phyloP scores from a whole-genome alignment of 1,139 yeast genomes.

The Lodderomyces theae region DNA sequence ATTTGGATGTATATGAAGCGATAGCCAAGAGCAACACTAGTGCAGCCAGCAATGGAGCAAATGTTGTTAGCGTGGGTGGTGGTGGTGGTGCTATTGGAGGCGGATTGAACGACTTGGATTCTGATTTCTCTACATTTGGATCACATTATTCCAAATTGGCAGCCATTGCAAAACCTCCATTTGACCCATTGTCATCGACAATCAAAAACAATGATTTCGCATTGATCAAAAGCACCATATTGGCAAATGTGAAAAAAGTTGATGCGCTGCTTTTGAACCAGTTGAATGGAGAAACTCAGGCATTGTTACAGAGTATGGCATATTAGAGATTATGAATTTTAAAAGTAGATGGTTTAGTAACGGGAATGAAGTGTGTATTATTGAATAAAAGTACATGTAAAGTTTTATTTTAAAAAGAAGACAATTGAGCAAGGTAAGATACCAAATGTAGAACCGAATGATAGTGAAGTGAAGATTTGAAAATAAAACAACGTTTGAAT shows the following conservation, averaged over 20 bases:
- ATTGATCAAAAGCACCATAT: conserved; percentile 28
- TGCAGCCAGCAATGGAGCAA: neutral
- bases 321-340: conserved; percentile 7
- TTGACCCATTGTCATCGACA: conserved; percentile 62
- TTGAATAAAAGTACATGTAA: neutral
- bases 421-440: no score
- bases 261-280: conserved; percentile 32
- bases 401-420: no score
- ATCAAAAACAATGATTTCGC: conserved; percentile 35
- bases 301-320: conserved; percentile 17
- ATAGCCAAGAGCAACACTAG: conserved; percentile 18
- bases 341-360: neutral
- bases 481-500: no score
- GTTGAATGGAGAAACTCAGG: conserved; percentile 25
- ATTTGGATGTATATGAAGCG: conserved; percentile 41
- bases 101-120: conserved; percentile 48
- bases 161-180: conserved; percentile 55
- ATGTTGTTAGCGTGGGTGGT: conserved; percentile 8
- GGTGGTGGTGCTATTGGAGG: conserved; percentile 17
- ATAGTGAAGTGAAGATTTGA: no score
- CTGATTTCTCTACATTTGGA: conserved; percentile 74
- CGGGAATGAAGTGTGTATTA: no score
- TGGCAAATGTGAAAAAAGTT: conserved; percentile 30
- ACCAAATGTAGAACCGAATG: no score
- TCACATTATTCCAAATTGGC: conserved; percentile 75